phyloP scores from a whole-genome alignment of 2,329 filamentous ascomycete species.

The Ceratocystis lukuohia region DNA sequence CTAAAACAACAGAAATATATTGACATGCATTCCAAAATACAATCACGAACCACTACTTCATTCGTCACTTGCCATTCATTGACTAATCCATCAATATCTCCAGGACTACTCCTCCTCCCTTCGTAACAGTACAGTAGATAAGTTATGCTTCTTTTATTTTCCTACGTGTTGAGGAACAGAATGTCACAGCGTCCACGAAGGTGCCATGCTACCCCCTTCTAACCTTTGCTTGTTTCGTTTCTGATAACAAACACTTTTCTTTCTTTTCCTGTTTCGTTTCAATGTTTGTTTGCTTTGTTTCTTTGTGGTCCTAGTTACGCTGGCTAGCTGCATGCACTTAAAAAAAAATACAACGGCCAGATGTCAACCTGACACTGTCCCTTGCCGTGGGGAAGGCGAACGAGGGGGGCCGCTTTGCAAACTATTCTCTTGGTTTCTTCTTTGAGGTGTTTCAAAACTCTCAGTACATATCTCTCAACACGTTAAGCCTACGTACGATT shows the following conservation, averaged over 20 bases:
- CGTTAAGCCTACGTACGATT: background rate
- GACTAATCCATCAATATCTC: too few relatives aligned
- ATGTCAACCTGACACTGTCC: background rate
- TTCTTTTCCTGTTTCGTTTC: slow-evolving; percentile 11
- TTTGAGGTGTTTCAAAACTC: background rate
- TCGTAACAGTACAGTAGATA: too few relatives aligned
- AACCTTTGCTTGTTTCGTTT: background rate
- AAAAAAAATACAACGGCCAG: background rate
- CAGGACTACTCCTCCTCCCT: too few relatives aligned
- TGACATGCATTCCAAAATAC: too few relatives aligned
- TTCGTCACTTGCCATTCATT: too few relatives aligned
- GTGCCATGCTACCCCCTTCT: background rate
- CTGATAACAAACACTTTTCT: background rate
- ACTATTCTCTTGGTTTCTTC: background rate
- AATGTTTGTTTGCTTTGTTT: slow-evolving; percentile 1
- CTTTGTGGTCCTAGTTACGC: background rate
- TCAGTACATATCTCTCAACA: background rate
- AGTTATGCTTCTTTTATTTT: slow-evolving; percentile 2
- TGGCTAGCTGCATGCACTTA: background rate
- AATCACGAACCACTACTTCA: too few relatives aligned
- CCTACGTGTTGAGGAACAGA: background rate
- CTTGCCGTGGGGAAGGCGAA: background rate
- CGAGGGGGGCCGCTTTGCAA: background rate
- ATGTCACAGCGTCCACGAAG: background rate
- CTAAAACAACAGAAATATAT: too few relatives aligned